Evolutionary conservation across 176 grass and related monocot genomes (phyloP), one percentile per base, ranked within the genome.

Genomic region (Oryza australiensis): DNA sequence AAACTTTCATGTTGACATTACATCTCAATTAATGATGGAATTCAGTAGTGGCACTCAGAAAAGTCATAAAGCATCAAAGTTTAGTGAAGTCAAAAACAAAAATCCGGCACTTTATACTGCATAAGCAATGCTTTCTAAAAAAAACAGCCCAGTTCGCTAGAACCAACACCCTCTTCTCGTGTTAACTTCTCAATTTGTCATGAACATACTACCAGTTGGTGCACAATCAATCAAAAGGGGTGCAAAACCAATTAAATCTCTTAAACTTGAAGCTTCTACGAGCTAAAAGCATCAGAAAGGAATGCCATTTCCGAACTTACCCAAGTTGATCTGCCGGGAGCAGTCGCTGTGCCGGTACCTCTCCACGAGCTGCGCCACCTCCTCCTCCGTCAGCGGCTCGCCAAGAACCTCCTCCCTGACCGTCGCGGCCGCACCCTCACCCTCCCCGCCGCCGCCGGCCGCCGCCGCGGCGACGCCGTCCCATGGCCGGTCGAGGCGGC

Each of bases 251-350:
- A 51, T 16, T 7, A n/a, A 6, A 5, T 28, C 3, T 35, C 3
- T 5, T 2, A 28, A 45, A 59, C 7, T 7, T 1, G 83, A 43
- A 68, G 4, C 51, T 72, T 43, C 5, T 55, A 12, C 71, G 24
- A 82, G 2, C 26, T 62, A 34, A 53, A 74, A 49, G 24, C 40
- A 55, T 70, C 1, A 70, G 9, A 71, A 10, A 62, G 5, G 65
- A 26, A 60, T 24, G 24, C 43, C 28, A 66, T 73, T 77, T 70
- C 5, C 18, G 51, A 13, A 23, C 85, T 38, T 22, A 92, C 90
- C 90, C 75, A 89, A 49, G 83, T 89, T 92, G 75, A 92, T 92
- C 75, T 92, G 90, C 70, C 90, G 74, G 13, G 90, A 89, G 83
- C 90, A 92, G 14, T 92, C 90, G 28, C 79, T 88, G 65, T 94